Base-by-base conservation (phyloP, 1,284 basidiomycete species). In the Ceratobasidium sp. region DNA sequence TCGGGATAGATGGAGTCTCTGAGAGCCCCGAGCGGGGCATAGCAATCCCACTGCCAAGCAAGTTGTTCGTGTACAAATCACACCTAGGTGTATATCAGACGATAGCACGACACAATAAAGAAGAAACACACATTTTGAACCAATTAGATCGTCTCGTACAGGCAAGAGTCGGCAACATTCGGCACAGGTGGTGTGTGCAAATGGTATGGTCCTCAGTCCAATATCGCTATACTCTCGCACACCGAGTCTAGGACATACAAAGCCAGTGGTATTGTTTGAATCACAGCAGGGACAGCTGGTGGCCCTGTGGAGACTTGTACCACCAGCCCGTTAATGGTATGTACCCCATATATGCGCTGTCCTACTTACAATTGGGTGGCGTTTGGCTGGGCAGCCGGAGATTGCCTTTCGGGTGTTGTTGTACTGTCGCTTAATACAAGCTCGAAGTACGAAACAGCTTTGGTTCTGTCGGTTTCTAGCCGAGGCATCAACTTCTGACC, bases 31-130 rank as follows among this genome's bases (percentile, higher is more conserved):
- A 20, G 22, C 32, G 34, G 31, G 57, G 31, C 57, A 60, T n/a
- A 22, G 27, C 29, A 35, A 45, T 2, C 22, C 47, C 45, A 52
- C 42, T 17, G 50, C 49, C 17, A 31, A 34, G 13, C 60, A 64
- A 15, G 60, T 64, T 40, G 60, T 64, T 34, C 60, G 32, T 2
- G 60, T 53, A 38, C 60, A 64, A 7, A 64, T 49, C 13, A 22
- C 15, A 42, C 60, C 60, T 64, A 22, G n/a, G n/a, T 52, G 10
- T 42, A 1, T 13, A 42, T 52, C 38, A 40, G 17, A 40, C 17
- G 38, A 40, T 8, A 17, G 8, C 38, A 40, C 10, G 17, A 8
- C 17, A 40, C 3, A 2, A 13, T 40, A 52, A n/a, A 4, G 4
- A 38, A n/a, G 20, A 42, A 53, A 42, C 60, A 3, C 38, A 53